Evolutionary conservation across 257 asterid species (phyloP), one percentile per base, ranked within the genome.

Genomic region (Eustoma russellianum): DNA sequence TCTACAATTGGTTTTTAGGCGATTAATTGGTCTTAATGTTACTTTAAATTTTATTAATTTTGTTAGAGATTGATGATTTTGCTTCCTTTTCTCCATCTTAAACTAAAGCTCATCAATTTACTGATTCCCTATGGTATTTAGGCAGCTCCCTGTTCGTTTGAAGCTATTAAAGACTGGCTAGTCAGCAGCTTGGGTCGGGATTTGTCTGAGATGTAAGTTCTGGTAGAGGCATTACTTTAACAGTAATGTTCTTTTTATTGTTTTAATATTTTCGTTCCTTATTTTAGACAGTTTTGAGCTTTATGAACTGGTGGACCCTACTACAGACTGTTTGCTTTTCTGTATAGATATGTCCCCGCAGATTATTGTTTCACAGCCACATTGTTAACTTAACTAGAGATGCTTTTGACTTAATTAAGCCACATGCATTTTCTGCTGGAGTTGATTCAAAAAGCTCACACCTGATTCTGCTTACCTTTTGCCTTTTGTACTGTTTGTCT

Each of bases 71-170:
- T 2, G 30, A 24, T 24, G 30, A 35, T 35, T 44, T 34, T 62
- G 38, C 55, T 53, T 51, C 14, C 18, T 46, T 24, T 24, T 24
- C 30, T 24, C 30, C 30, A 4, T 2, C 30, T 24, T 2, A 24
- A 24, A 24, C 30, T 24, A 5, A 9, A 33, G 53, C 56, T 35
- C 46, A 3, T 56, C 56, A 59, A 17, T 41, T 34, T 19, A 44
- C 66, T 48, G 63, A 58, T 44, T 56, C 54, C 66, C 65, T 49
- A 48, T 59, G 59, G 65, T 74, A 56, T 74, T 65, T 69, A 89
- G 97, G 84, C 96, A 65, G 80, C 77, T 65, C 96, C 98, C 53
- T 87, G 75, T 65, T 68, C 60, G 62, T 91, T 87, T 50, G 68
- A 80, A 64, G 85, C 81, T 62, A 81, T 88, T 71, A 76, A 77